phyloP scores from a whole-genome alignment of 2,329 filamentous ascomycete species.

The Penicillium vulpinum region DNA sequence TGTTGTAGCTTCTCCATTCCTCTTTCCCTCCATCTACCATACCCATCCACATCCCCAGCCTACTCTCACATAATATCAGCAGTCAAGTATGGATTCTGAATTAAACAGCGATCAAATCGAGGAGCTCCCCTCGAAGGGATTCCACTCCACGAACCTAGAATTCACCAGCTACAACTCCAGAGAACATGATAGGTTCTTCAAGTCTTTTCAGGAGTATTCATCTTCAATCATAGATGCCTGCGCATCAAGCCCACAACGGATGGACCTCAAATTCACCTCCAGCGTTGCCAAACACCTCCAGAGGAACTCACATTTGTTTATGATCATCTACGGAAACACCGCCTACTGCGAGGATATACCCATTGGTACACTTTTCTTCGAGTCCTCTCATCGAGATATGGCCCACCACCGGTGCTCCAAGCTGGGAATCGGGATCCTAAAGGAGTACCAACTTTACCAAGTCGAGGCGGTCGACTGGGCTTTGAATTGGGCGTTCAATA shows the following conservation, averaged over 20 bases:
- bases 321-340: neutral
- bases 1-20: neutral
- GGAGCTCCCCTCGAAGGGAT: rapidly evolving
- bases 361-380: neutral
- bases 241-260: neutral
- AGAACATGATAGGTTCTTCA: neutral
- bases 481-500: neutral
- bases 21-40: no score
- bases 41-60: neutral
- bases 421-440: neutral
- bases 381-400: neutral
- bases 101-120: no score
- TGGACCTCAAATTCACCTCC: neutral
- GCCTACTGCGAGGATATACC: rapidly evolving
- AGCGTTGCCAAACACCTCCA: neutral
- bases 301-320: neutral
- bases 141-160: neutral
- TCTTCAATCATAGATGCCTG: neutral
- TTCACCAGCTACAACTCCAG: neutral
- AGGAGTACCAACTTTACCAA: neutral
- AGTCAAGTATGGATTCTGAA: no score
- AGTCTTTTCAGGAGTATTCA: neutral
- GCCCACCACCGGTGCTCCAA: neutral
- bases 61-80: neutral
- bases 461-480: neutral